Percentiles rank a stretch among this genome's conserved stretches.
These are phyloP conservation scores for Physaria fendleri DNA, from an alignment of 345 rosid genomes.

Conservation along the genomic window DNA sequence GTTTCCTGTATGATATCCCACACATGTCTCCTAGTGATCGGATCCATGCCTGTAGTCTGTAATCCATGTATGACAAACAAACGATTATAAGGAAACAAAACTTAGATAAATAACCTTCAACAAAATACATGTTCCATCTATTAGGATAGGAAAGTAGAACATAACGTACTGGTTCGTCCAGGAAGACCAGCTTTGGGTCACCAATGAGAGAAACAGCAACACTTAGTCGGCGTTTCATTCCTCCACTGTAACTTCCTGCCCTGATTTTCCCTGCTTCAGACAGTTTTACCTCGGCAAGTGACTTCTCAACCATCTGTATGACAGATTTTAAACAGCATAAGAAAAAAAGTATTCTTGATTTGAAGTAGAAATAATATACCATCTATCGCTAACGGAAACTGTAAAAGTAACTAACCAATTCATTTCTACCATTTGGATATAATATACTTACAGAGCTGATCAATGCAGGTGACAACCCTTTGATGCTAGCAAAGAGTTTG, in stretches of 20 bases:
- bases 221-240: conserved; percentile 94
- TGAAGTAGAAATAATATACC: not conserved
- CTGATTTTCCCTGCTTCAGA: conserved; percentile 60
- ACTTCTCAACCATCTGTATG: conserved; percentile 53
- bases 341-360: not conserved
- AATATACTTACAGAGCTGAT: conserved; percentile 59
- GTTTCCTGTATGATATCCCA: conserved; percentile 88
- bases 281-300: conserved; percentile 64
- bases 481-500: conserved; percentile 71
- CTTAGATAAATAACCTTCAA: not conserved
- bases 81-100: not conserved
- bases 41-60: conserved; percentile 97
- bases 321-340: not conserved
- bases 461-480: conserved; percentile 62
- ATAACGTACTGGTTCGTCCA: conserved; percentile 73
- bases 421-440: conserved; percentile 3
- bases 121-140: not conserved
- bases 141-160: not conserved
- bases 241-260: conserved; percentile 91
- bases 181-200: conserved; percentile 74
- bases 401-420: not conserved
- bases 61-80: not conserved
- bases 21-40: conserved; percentile 86
- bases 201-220: conserved; percentile 87
- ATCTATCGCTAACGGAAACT: not conserved